Conservation (phyloP, 768 basidiomycete genomes). For the Tephrocybe sp. region DNA sequence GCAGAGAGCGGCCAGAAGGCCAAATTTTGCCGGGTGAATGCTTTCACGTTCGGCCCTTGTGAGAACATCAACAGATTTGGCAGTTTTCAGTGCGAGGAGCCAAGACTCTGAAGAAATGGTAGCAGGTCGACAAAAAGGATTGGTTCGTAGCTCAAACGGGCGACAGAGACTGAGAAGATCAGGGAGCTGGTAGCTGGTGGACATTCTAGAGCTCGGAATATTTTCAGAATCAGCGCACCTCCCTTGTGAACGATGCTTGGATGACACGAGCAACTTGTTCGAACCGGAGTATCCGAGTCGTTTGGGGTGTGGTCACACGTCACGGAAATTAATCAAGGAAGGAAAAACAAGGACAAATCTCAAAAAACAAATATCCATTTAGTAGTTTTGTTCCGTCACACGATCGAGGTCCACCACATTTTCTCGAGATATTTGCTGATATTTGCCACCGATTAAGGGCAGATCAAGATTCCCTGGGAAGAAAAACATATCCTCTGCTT, state of each 20-base stretch:
- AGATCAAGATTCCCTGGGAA: neutral
- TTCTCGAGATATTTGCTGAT: slow-evolving; percentile 9
- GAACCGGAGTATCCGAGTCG: slow-evolving; percentile 9
- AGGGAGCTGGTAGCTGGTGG: slow-evolving; percentile 40
- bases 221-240: neutral
- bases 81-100: slow-evolving; percentile 22
- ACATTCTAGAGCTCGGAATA: slow-evolving; percentile 8
- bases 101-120: slow-evolving; percentile 32
- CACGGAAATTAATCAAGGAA: slow-evolving; percentile 17
- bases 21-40: slow-evolving; percentile 32
- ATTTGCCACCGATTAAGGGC: neutral
- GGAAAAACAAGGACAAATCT: slow-evolving; percentile 4
- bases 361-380: neutral
- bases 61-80: slow-evolving; percentile 16
- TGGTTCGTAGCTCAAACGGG: slow-evolving; percentile 36
- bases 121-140: slow-evolving; percentile 32
- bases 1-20: slow-evolving; percentile 56
- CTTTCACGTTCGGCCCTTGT: slow-evolving; percentile 24
- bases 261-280: neutral
- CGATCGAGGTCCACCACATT: slow-evolving; percentile 2
- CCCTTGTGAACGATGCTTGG: neutral
- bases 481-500: neutral
- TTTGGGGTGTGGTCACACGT: slow-evolving; percentile 10
- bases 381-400: slow-evolving; percentile 16
- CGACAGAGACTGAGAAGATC: slow-evolving; percentile 34